phyloP scores from a whole-genome alignment of 352 stramenopile genomes.

The Pythium chondricola region DNA sequence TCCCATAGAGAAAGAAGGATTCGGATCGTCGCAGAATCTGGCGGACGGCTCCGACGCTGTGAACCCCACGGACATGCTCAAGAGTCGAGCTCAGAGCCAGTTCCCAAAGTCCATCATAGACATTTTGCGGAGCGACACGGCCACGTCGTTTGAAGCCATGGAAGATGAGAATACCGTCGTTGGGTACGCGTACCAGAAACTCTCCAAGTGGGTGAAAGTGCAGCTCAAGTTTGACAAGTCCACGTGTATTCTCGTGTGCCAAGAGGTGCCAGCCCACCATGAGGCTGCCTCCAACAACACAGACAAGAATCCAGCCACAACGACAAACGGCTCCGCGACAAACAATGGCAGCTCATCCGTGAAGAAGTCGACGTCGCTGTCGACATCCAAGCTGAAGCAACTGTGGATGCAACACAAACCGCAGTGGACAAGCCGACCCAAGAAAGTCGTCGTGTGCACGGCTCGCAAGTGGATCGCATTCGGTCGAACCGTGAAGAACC shows the following conservation, averaged over 20 bases:
- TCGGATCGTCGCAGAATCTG: constrained; percentile 56
- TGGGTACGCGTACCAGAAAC: constrained; percentile 72
- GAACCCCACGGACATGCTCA: constrained; percentile 64
- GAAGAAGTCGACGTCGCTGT: constrained; percentile 22
- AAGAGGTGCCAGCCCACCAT: too few species aligned
- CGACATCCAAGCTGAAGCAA: constrained; percentile 50
- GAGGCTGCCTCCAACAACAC: constrained; percentile 11
- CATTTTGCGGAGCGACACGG: constrained; percentile 52
- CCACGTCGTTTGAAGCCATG: constrained; percentile 43
- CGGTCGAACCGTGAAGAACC: constrained; percentile 61
- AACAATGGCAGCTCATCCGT: not conserved
- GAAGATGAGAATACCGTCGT: constrained; percentile 48
- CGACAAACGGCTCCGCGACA: not conserved
- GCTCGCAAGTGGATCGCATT: constrained; percentile 75
- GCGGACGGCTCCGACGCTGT: constrained; percentile 47
- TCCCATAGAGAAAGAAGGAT: constrained; percentile 66
- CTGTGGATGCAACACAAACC: constrained; percentile 54
- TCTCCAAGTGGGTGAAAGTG: constrained; percentile 68
- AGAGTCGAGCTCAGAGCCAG: constrained; percentile 63
- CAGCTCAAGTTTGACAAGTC: constrained; percentile 63
- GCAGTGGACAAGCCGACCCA: constrained; percentile 45
- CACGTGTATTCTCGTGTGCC: constrained; percentile 29
- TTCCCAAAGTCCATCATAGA: constrained; percentile 69
- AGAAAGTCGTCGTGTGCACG: constrained; percentile 68
- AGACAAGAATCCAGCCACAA: not conserved